Conservation (phyloP, 371 early-diverging fungal species). For the Catenaria anguillulae region DNA sequence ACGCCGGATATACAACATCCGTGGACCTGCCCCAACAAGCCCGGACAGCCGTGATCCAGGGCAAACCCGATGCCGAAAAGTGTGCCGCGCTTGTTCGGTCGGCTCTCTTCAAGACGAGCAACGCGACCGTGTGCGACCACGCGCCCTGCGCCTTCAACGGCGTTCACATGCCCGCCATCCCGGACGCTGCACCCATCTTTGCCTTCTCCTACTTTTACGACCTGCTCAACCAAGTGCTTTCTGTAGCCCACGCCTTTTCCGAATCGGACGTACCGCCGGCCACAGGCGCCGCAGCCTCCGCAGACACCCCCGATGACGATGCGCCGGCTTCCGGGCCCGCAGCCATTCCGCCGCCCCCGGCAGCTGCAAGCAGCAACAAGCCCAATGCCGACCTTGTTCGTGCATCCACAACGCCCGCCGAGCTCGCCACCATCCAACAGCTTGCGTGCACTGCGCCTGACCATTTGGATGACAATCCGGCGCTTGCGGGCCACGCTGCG, state of each 20-base stretch:
- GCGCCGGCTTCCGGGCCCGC: constrained; percentile 10
- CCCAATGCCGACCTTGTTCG: too few species aligned
- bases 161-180: constrained; percentile 70
- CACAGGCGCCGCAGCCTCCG: constrained; percentile 15
- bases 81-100: constrained; percentile 1
- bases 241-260: constrained; percentile 12
- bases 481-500: background rate
- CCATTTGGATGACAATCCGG: background rate
- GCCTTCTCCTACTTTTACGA: constrained; percentile 94
- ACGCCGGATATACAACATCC: background rate
- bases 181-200: constrained; percentile 68
- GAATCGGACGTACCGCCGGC: too few species aligned
- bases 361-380: background rate
- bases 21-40: background rate
- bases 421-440: background rate
- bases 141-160: constrained; percentile 76
- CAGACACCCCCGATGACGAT: constrained; percentile 10
- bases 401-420: background rate
- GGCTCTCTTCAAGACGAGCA: constrained; percentile 21
- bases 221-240: constrained; percentile 25
- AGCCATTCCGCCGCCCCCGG: background rate
- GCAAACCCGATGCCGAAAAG: background rate
- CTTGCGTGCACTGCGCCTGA: background rate
- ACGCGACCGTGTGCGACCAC: constrained; percentile 12
- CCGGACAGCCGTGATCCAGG: background rate